Conservation (phyloP, 106 monocot species). For the Amphibolis antarctica region DNA sequence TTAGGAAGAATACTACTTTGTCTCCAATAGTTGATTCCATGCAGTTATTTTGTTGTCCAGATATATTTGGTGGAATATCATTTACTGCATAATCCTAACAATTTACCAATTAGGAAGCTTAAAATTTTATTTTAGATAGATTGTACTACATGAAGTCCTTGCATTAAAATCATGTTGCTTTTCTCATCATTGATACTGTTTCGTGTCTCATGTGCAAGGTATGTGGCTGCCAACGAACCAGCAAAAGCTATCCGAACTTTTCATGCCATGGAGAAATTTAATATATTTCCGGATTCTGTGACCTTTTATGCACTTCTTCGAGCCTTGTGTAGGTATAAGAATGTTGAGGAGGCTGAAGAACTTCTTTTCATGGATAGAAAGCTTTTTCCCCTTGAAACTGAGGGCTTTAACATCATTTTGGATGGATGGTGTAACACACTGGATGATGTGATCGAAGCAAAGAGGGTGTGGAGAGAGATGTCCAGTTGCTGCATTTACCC, state of each 20-base stretch:
- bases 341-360: slow-evolving; percentile 85
- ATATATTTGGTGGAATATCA: background rate
- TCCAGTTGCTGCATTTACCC: slow-evolving; percentile 66
- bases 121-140: background rate
- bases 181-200: no score
- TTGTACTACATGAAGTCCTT: no score
- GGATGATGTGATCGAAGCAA: slow-evolving; percentile 63
- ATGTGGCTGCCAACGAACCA: slow-evolving; percentile 55
- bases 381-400: slow-evolving; percentile 56
- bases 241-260: slow-evolving; percentile 72
- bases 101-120: background rate
- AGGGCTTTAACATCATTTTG: slow-evolving; percentile 72
- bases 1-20: background rate
- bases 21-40: background rate
- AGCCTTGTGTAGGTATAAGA: slow-evolving; percentile 59
- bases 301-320: slow-evolving; percentile 55
- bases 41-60: background rate
- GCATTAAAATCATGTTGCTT: background rate
- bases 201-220: slow-evolving; percentile 20
- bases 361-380: slow-evolving; percentile 49
- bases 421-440: slow-evolving; percentile 69
- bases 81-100: background rate
- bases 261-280: slow-evolving; percentile 66
- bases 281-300: slow-evolving; percentile 40
- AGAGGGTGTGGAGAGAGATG: slow-evolving; percentile 91